Conservation (phyloP, 1,139 yeast genomes). For the Hemisphaericaspora xylofermentans region DNA sequence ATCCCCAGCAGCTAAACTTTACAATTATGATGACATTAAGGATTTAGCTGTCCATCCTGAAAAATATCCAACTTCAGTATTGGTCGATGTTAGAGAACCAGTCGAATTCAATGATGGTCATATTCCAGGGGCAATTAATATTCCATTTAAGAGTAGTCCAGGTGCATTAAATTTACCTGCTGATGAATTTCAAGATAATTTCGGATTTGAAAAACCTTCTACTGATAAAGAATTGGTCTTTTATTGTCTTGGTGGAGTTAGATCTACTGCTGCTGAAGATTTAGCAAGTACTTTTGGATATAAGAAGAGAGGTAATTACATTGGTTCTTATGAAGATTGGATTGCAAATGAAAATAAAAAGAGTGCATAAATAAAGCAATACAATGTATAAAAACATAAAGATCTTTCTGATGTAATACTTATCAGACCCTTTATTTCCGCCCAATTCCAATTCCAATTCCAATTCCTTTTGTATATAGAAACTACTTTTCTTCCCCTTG, state of each 20-base stretch:
- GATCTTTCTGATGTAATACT: too few species aligned
- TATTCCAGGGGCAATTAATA: conserved; percentile 81
- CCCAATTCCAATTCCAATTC: neutral
- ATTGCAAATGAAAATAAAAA: conserved; percentile 41
- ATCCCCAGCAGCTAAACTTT: conserved; percentile 48
- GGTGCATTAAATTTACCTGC: conserved; percentile 83
- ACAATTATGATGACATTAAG: conserved; percentile 58
- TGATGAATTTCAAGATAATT: conserved; percentile 77
- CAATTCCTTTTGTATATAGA: conserved; percentile 4
- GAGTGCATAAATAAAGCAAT: neutral
- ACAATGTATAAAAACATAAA: too few species aligned
- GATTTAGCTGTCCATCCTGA: conserved; percentile 41
- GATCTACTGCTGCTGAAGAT: conserved; percentile 90
- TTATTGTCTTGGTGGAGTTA: conserved; percentile 90
- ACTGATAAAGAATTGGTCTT: conserved; percentile 73
- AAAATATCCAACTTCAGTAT: conserved; percentile 42
- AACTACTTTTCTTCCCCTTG: neutral
- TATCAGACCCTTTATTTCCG: too few species aligned
- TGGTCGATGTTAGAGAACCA: conserved; percentile 93
- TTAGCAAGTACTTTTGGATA: conserved; percentile 90
- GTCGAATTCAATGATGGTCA: conserved; percentile 67
- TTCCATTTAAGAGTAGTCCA: conserved; percentile 89
- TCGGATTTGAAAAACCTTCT: conserved; percentile 82
- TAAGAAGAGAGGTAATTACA: conserved; percentile 69
- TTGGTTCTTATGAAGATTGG: conserved; percentile 91